Evolutionary conservation across 306 rosid species (phyloP), one percentile per base, ranked within the genome.

Genomic region (Senna siamea): DNA sequence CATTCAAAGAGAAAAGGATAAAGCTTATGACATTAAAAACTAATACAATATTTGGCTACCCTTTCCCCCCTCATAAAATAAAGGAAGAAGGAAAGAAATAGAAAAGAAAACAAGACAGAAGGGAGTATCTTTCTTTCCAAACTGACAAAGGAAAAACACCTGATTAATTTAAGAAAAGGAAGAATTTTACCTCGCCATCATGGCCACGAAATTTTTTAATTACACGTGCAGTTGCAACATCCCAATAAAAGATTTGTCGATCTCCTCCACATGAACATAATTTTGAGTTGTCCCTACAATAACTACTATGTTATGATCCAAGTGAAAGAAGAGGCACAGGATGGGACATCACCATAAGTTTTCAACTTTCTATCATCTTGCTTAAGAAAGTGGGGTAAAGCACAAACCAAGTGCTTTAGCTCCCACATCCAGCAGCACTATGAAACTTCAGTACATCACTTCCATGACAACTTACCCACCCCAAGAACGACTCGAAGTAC

Each of bases 151-250:
- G 3, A 37, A 37, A 37, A 37, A 37, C 38, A 37, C 8, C 40
- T 40, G 15, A 23, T 7, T 28, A 7, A 47, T 9, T 26, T 5
- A 28, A 67, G 57, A 43, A 9, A 11, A 64, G 17, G 32, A 48
- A 48, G 26, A 55, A 59, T 58, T 69, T 35, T 55, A 86, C 85
- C 88, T 87, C 97, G 70, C 97, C 80, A 72, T 89, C 96, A 81
- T 94, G 98, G 34, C 97, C 97, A 34, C 90, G 92, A 40, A 94
- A 92, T 73, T 92, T 94, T 65, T 95, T 86, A 56, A 94, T 91
- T 7, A 94, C 99, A 57, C 89, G 89, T 9, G 92, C 93, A 0
- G 90, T 82, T 22, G 97, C 82, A 30, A 94, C 98, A 83, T 94
- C 97, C 98, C 95, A 94, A 44, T 88, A 94, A 61, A 87, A 91